Evolutionary conservation across 345 rosid genomes (phyloP).

Genomic region (Mercurialis annua): DNA sequence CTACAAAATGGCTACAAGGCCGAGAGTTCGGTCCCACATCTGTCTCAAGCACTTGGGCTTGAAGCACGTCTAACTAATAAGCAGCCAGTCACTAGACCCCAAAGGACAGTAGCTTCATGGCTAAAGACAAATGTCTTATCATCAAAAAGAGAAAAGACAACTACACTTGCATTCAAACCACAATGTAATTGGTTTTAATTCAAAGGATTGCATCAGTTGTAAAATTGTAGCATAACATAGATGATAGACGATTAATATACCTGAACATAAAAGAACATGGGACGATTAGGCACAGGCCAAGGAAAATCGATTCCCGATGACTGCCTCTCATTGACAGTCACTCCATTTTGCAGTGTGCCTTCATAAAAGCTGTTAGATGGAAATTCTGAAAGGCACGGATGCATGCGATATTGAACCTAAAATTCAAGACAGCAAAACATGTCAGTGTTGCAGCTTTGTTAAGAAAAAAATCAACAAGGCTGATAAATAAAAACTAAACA

Average conservation of each 20-base stretch:
- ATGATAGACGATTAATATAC: conserved; percentile 24
- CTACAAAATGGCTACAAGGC: background rate
- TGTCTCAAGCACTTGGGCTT: background rate
- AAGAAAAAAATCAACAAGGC: background rate
- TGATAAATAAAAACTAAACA: background rate
- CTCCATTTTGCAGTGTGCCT: conserved; percentile 99
- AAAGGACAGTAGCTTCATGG: background rate
- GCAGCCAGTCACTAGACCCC: background rate
- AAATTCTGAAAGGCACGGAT: conserved; percentile 93
- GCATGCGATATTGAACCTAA: conserved; percentile 99
- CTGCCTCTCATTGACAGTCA: conserved; percentile 92
- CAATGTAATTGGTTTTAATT: background rate
- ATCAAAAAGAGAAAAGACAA: background rate
- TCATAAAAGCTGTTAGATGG: conserved; percentile 98
- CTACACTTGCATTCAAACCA: background rate
- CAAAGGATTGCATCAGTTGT: background rate
- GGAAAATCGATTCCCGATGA: conserved; percentile 97
- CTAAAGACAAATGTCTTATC: background rate
- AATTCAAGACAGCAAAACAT: conserved; percentile 16
- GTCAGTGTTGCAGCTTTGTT: conserved; percentile 8
- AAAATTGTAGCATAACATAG: conserved; percentile 5
- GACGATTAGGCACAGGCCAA: conserved; percentile 98
- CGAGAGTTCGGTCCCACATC: background rate
- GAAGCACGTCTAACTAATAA: background rate
- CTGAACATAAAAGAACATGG: conserved; percentile 99